Evolutionary conservation across 2,329 filamentous ascomycete genomes (phyloP).

Genomic region (Xylaria polymorpha): DNA sequence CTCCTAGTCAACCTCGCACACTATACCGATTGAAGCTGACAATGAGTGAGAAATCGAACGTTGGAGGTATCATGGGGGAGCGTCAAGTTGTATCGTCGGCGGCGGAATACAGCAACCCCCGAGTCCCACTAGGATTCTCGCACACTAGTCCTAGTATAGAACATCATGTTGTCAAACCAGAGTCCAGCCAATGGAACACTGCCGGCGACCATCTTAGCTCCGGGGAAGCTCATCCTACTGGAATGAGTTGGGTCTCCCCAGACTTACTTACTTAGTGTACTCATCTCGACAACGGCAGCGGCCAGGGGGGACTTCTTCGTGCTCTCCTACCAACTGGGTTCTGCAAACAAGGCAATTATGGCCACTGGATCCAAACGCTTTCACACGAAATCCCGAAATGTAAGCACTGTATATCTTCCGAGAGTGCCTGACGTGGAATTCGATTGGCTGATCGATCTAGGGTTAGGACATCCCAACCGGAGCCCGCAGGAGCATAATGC

Average conservation of each 20-base stretch:
- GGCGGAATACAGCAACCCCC: background rate
- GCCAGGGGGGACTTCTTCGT: background rate
- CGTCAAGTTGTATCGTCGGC: background rate
- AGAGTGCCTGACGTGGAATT: constrained; percentile 22
- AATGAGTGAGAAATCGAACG: background rate
- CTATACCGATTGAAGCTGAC: constrained; percentile 19
- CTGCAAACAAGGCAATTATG: constrained; percentile 8
- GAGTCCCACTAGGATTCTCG: constrained; percentile 19
- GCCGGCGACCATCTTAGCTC: background rate
- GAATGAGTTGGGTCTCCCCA: background rate
- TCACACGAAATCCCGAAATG: constrained; percentile 42
- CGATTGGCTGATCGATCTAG: constrained; percentile 31
- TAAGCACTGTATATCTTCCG: constrained; percentile 9
- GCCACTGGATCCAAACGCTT: constrained; percentile 35
- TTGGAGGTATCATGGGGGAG: background rate
- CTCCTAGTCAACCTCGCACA: constrained; percentile 13
- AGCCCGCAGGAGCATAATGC: constrained; percentile 1
- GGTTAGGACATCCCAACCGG: constrained; percentile 24
- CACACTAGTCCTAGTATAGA: constrained; percentile 25
- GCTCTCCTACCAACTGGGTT: background rate
- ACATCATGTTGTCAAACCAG: background rate
- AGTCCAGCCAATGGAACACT: background rate
- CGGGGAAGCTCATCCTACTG: too few relatives aligned
- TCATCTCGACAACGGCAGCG: background rate
- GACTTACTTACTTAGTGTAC: background rate